phyloP scores from a whole-genome alignment of 306 rosid genomes.

The Urtica urens region DNA sequence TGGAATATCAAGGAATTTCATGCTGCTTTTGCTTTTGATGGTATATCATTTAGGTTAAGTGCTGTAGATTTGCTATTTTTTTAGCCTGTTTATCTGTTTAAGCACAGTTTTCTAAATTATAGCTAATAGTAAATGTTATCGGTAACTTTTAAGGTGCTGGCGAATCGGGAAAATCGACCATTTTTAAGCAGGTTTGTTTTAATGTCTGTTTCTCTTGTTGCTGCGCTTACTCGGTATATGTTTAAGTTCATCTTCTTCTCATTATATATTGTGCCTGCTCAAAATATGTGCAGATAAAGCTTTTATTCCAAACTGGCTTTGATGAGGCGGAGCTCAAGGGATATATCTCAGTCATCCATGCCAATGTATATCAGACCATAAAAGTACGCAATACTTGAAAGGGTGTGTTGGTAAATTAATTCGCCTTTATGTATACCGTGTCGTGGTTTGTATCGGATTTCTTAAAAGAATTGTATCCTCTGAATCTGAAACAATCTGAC shows the following conservation, averaged over 20 bases:
- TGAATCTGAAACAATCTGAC: slow-evolving; percentile 3
- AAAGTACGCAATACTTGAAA: slow-evolving; percentile 99
- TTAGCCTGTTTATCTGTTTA: slow-evolving; percentile 1
- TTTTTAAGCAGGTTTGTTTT: slow-evolving; percentile 79
- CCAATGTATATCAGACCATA: slow-evolving; percentile 99
- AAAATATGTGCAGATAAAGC: slow-evolving; percentile 58
- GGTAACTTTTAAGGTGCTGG: slow-evolving; percentile 56
- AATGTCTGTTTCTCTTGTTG: slow-evolving; percentile 8
- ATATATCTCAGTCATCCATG: slow-evolving; percentile 88
- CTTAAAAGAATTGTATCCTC: slow-evolving; percentile 18
- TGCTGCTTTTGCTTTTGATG: no score
- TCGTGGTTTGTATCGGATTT: slow-evolving; percentile 19
- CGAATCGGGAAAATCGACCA: slow-evolving; percentile 93
- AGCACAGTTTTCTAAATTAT: slow-evolving; percentile 1
- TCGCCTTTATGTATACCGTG: slow-evolving; percentile 55
- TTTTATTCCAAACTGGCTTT: slow-evolving; percentile 93
- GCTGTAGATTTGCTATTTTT: no score
- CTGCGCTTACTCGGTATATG: no score
- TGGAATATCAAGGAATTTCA: neutral
- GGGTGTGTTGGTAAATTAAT: slow-evolving; percentile 91
- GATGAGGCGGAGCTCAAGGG: slow-evolving; percentile 91
- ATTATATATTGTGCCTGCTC: no score
- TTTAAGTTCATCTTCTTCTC: slow-evolving; percentile 10
- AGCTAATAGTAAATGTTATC: slow-evolving; percentile 7
- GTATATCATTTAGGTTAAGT: no score